Conservation (phyloP, 192 early-diverging fungal species). For the Linnemannia hyalina region DNA sequence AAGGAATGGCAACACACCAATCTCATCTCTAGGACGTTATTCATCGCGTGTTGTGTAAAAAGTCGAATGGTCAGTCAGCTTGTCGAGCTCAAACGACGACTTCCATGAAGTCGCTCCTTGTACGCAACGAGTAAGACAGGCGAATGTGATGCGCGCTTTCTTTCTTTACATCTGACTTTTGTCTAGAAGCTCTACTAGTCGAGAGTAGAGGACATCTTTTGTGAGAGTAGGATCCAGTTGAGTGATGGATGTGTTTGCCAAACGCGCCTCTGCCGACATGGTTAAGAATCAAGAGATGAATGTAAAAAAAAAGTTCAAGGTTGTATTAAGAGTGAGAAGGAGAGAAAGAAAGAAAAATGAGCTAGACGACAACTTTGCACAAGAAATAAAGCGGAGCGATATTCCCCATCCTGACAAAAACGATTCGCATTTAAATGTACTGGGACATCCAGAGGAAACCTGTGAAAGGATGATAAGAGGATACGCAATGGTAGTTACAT, state of each 20-base stretch:
- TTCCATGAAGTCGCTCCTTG: background rate
- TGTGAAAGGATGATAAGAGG: conserved; percentile 19
- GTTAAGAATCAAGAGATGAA: background rate
- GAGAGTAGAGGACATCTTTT: conserved; percentile 31
- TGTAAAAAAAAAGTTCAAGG: background rate
- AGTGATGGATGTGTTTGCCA: conserved; percentile 47
- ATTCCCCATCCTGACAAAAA: conserved; percentile 8
- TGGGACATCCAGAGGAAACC: conserved; percentile 91
- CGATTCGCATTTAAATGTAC: conserved; percentile 72
- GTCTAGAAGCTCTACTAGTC: conserved; percentile 29
- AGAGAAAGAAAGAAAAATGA: conserved; percentile 11
- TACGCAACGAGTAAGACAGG: background rate
- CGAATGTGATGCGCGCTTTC: background rate
- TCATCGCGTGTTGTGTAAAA: background rate
- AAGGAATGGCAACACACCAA: conserved; percentile 47
- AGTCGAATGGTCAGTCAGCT: background rate
- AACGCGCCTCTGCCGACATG: conserved; percentile 37
- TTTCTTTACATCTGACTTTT: conserved; percentile 32
- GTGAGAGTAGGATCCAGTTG: conserved; percentile 38
- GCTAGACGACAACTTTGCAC: background rate
- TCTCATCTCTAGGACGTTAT: conserved; percentile 23
- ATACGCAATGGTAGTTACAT: background rate
- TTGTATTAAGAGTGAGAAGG: conserved; percentile 12
- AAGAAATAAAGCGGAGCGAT: background rate
- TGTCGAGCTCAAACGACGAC: background rate